These are phyloP conservation scores for Dothideomycetidae sp. DNA, from an alignment of 2,329 filamentous ascomycete genomes.

Conservation along the genomic window DNA sequence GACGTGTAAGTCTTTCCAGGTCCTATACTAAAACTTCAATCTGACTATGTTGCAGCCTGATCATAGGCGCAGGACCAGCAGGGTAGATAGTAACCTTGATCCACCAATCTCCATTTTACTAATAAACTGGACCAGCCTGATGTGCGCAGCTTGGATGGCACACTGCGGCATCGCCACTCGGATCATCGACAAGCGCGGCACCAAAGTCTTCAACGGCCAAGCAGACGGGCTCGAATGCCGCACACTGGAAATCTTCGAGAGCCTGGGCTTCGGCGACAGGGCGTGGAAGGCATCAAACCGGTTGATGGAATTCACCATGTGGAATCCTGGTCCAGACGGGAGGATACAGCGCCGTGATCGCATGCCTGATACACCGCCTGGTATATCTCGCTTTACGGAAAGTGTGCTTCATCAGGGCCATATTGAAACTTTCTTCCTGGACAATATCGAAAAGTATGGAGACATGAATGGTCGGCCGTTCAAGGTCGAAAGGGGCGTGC, in stretches of 20 bases:
- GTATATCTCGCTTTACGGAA: constrained; percentile 52
- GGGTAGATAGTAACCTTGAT: constrained; percentile 10
- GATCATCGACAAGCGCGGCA: constrained; percentile 32
- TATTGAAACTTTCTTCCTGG: constrained; percentile 42
- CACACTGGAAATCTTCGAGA: constrained; percentile 60
- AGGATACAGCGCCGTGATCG: constrained; percentile 43
- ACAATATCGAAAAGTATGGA: constrained; percentile 29
- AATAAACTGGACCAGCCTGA: constrained; percentile 19
- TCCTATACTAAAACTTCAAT: not conserved
- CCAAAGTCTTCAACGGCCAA: constrained; percentile 27
- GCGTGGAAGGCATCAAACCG: constrained; percentile 54
- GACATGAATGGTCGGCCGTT: constrained; percentile 26
- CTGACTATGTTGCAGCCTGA: constrained; percentile 23
- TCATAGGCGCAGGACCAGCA: constrained; percentile 37
- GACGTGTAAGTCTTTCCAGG: not conserved
- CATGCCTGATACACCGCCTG: constrained; percentile 48
- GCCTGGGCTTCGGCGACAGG: constrained; percentile 51
- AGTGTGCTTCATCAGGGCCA: constrained; percentile 53
- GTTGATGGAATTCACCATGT: constrained; percentile 49
- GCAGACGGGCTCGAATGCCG: constrained; percentile 48
- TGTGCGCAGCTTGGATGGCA: constrained; percentile 38
- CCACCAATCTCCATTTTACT: not conserved
- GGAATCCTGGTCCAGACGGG: constrained; percentile 47
- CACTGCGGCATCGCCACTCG: constrained; percentile 33
- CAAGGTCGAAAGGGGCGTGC: constrained; percentile 44